phyloP scores from a whole-genome alignment of 495 filamentous ascomycete species.

The Daldinia decipiens region DNA sequence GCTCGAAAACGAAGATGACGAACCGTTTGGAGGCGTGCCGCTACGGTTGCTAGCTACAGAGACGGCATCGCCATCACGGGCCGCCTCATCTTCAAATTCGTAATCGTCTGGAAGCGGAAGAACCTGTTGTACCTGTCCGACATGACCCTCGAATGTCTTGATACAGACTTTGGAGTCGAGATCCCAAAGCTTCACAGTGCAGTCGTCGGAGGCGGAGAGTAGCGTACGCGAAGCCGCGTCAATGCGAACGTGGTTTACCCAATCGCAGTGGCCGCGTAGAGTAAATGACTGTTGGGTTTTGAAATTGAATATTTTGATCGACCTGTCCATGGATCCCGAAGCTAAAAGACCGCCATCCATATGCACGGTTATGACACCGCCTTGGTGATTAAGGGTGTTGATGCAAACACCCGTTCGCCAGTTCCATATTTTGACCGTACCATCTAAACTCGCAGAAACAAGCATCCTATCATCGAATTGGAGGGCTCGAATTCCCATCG shows the following conservation, averaged over 20 bases:
- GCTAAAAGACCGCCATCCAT: slow-evolving; percentile 85
- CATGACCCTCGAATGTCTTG: slow-evolving; percentile 87
- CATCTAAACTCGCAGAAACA: slow-evolving; percentile 83
- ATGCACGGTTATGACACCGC: slow-evolving; percentile 85
- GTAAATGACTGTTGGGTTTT: slow-evolving; percentile 79
- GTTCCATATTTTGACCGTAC: slow-evolving; percentile 91
- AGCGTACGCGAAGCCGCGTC: slow-evolving; percentile 83
- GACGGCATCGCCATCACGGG: slow-evolving; percentile 67
- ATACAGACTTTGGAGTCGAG: slow-evolving; percentile 83
- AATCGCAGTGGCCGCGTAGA: slow-evolving; percentile 86
- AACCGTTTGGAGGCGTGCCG: slow-evolving; percentile 43
- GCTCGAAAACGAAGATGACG: slow-evolving; percentile 30
- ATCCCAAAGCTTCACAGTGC: slow-evolving; percentile 92
- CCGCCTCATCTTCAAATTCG: slow-evolving; percentile 79
- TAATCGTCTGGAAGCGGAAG: slow-evolving; percentile 83
- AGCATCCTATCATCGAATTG: slow-evolving; percentile 94
- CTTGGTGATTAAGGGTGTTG: slow-evolving; percentile 79
- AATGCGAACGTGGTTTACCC: slow-evolving; percentile 92
- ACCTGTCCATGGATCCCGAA: slow-evolving; percentile 87
- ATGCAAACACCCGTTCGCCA: slow-evolving; percentile 93
- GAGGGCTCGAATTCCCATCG: slow-evolving; percentile 81
- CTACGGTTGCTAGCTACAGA: slow-evolving; percentile 55
- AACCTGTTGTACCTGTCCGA: slow-evolving; percentile 94
- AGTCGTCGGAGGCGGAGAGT: slow-evolving; percentile 93
- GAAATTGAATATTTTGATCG: slow-evolving; percentile 95